A percentile compares a stretch with the other conserved stretches of the same genome.
Conservation (phyloP, 176 grass and related monocot species). For the Themeda triandra region DNA sequence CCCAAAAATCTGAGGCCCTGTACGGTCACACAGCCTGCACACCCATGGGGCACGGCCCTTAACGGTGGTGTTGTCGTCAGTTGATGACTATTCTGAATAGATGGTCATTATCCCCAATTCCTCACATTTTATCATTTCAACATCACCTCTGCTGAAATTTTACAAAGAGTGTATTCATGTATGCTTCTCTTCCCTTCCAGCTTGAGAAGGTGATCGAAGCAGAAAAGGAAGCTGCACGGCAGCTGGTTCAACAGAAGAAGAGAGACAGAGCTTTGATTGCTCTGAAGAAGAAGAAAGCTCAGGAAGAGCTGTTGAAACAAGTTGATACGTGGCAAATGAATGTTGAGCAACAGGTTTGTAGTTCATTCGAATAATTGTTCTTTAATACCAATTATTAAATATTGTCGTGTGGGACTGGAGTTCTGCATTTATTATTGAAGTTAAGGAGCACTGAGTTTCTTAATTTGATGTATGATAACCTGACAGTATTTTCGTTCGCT, state of each 20-base stretch:
- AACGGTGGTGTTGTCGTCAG: not conserved
- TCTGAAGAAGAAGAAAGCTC: constrained; percentile 94
- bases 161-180: not conserved
- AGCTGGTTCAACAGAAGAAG: constrained; percentile 82
- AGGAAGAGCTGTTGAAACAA: constrained; percentile 87
- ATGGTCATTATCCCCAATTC: not conserved
- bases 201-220: constrained; percentile 92
- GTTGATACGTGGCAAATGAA: constrained; percentile 96
- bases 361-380: constrained; percentile 19
- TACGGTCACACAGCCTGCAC: no score
- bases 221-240: constrained; percentile 86
- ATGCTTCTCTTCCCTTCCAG: constrained; percentile 34
- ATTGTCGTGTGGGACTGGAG: not conserved
- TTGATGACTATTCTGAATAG: not conserved
- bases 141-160: not conserved
- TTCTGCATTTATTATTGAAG: constrained; percentile 6
- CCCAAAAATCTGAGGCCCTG: no score
- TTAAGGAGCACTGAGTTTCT: not conserved
- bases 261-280: constrained; percentile 95
- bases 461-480: constrained; percentile 16
- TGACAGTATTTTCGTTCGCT: constrained; percentile 13
- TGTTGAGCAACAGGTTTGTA: constrained; percentile 85
- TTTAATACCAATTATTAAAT: not conserved
- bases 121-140: constrained; percentile 8
- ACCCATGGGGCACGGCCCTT: not conserved